Evolutionary conservation across 257 asterid genomes (phyloP).

Genomic region (Solanum pinnatisectum): DNA sequence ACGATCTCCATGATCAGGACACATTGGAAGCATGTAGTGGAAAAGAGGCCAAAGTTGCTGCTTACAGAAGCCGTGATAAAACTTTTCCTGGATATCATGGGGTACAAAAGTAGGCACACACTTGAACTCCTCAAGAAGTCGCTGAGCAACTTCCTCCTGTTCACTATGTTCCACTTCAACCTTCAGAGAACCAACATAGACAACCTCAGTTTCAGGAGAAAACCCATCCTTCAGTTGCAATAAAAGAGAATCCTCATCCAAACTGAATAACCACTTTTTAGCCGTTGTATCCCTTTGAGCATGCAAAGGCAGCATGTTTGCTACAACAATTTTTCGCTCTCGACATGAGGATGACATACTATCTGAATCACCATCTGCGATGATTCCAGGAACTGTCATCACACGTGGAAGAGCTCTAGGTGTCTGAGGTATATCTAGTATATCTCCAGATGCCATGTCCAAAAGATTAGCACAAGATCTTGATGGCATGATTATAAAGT

Average conservation of each 20-base stretch:
- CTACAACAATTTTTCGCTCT: constrained; percentile 69
- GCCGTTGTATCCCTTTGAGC: constrained; percentile 50
- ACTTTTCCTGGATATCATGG: constrained; percentile 52
- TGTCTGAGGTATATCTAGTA: constrained; percentile 47
- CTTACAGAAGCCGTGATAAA: constrained; percentile 80
- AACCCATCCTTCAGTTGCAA: constrained; percentile 83
- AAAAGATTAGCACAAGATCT: constrained; percentile 55
- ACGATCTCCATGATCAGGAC: constrained; percentile 85
- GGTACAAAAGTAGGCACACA: constrained; percentile 87
- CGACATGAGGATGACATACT: constrained; percentile 39
- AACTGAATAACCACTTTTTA: constrained; percentile 57
- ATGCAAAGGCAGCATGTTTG: constrained; percentile 73
- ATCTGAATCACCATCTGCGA: constrained; percentile 65
- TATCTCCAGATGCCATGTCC: constrained; percentile 57
- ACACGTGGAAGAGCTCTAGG: constrained; percentile 75
- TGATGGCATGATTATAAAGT: constrained; percentile 40
- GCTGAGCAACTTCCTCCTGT: constrained; percentile 80
- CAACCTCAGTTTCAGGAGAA: constrained; percentile 60
- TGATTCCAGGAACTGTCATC: constrained; percentile 65
- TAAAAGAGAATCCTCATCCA: constrained; percentile 68
- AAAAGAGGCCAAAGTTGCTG: constrained; percentile 93
- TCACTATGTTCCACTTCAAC: constrained; percentile 63
- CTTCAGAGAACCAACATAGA: constrained; percentile 80
- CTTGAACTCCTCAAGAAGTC: constrained; percentile 62
- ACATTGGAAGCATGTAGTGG: constrained; percentile 94